These are phyloP conservation scores for Chlorella sp. DNA, from an alignment of 139 green algal species.

Conservation along the genomic window DNA sequence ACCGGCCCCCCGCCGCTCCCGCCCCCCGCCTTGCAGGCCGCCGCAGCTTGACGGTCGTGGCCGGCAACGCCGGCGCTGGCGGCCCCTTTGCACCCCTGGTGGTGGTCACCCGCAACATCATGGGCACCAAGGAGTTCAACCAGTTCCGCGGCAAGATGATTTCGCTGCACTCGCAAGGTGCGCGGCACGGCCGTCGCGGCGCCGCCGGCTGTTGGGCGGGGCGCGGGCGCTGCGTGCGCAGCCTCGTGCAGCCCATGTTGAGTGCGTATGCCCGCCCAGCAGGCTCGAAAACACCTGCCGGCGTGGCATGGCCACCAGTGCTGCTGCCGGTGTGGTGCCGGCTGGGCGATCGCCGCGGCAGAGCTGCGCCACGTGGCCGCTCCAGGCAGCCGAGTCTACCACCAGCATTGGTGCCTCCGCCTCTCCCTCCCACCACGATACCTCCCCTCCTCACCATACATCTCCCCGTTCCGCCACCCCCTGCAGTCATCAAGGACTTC, in stretches of 20 bases:
- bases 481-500: constrained; percentile 98
- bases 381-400: neutral
- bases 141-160: constrained; percentile 97
- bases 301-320: neutral
- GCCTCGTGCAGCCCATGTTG: neutral
- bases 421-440: too few species aligned
- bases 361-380: neutral
- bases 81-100: constrained; percentile 95
- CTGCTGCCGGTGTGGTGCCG: neutral
- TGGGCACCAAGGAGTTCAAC: constrained; percentile 98
- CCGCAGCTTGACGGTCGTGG: constrained; percentile 35
- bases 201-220: neutral
- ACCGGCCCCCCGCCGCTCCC: neutral
- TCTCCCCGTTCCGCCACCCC: too few species aligned
- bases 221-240: neutral
- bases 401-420: too few species aligned
- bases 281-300: neutral
- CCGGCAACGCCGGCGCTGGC: constrained; percentile 81
- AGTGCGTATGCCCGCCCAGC: neutral
- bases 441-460: too few species aligned
- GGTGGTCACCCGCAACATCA: constrained; percentile 70
- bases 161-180: constrained; percentile 97
- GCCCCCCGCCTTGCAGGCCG: constrained; percentile 29
- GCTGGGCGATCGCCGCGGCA: neutral
- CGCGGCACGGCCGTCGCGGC: neutral